Evolutionary conservation across 2,329 filamentous ascomycete genomes (phyloP), one percentile per base, ranked within the genome.

Genomic region (Cordyceps farinosa): DNA sequence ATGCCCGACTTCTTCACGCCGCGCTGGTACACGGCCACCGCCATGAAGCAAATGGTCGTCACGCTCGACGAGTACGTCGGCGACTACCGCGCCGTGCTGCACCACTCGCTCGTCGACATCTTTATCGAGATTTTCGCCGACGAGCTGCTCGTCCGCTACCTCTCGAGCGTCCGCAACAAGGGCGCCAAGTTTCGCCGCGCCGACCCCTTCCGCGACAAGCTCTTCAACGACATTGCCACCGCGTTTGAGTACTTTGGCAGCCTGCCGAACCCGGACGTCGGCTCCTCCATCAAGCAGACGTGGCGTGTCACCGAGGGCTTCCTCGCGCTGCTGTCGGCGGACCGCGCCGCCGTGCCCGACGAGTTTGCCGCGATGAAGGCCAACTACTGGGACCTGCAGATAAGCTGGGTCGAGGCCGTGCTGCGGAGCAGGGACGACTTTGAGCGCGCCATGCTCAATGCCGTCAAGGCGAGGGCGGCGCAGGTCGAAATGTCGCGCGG

Each of bases 321-420:
- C 71, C 82, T 96, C 27, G 83, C 87, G 53, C 78, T 99, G 64
- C 81, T 99, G n/a, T 87, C 87, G 3, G 87, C 89, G 36, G 92
- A 95, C 72, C 89, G 88, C 57, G 84, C 87, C 36, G 82, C 80
- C 30, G 82, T 97, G 0, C 87, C 92, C 17, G 86, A 90, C 58
- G 87, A 91, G 1, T 98, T 96, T 72, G 89, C 89, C 69, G 79
- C 81, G 5, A 94, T 99, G 79, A 98, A 97, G 82, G 80, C 78
- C 45, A 83, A 86, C 52, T 97, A 97, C 76, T 97, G 94, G 91
- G 95, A 99, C 77, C 80, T 98, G 73, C 92, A 96, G 75, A 88
- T 98, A 64, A 89, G 88, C 52, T 99, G 95, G 95, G 92, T 99
- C 8, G 96, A 99, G 80, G 90, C 91, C 7, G 94, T 97, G 54